Evolutionary conservation across 306 rosid species (phyloP).

Genomic region (Carpinus fangiana): DNA sequence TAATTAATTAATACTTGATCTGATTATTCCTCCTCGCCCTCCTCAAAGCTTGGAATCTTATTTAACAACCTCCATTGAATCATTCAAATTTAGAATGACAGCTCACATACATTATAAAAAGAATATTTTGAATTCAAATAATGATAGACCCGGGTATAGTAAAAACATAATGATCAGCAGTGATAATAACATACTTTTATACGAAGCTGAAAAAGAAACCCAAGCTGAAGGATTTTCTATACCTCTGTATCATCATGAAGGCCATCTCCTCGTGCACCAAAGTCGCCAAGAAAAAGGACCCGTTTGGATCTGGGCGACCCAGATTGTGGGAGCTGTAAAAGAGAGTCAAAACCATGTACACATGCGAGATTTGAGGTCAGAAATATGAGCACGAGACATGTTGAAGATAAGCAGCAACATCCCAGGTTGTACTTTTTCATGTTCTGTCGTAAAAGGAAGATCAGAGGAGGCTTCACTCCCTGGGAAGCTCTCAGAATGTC

Average conservation of each 20-base stretch:
- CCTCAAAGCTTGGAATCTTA: background rate
- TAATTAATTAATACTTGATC: too few relatives aligned
- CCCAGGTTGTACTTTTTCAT: constrained; percentile 44
- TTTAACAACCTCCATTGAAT: background rate
- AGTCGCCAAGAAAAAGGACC: constrained; percentile 53
- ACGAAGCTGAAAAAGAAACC: background rate
- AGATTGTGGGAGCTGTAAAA: constrained; percentile 45
- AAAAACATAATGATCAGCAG: background rate
- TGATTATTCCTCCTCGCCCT: too few relatives aligned
- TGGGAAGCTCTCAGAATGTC: background rate
- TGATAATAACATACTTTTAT: background rate
- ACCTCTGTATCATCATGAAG: constrained; percentile 71
- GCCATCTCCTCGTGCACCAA: constrained; percentile 82
- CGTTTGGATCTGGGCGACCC: constrained; percentile 44
- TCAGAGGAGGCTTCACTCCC: background rate
- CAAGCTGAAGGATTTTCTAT: constrained; percentile 9
- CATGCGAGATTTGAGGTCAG: constrained; percentile 24
- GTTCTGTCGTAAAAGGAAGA: background rate
- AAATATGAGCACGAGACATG: constrained; percentile 24
- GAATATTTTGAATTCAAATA: background rate
- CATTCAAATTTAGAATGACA: background rate
- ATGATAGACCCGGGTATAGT: too few relatives aligned
- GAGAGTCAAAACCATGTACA: constrained; percentile 44
- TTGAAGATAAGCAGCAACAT: constrained; percentile 28
- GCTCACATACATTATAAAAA: background rate